A percentile compares a stretch with the other conserved stretches of the same genome.
phyloP scores from a whole-genome alignment of 371 early-diverging fungal species.

The Zychaea mexicana region DNA sequence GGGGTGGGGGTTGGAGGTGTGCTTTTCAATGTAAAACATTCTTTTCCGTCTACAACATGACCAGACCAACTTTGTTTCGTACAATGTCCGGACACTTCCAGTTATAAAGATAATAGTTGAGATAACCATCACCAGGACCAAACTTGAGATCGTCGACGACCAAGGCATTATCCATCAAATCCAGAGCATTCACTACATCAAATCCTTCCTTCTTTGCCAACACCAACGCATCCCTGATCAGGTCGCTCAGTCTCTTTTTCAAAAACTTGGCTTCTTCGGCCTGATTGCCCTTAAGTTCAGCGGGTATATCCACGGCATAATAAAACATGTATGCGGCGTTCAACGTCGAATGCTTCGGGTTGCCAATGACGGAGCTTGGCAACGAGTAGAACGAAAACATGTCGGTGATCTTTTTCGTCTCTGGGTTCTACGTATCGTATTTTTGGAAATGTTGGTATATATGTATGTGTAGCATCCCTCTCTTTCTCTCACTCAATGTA shows the following conservation, averaged over 20 bases:
- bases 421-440: conserved; percentile 42
- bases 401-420: conserved; percentile 71
- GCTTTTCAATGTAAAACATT: not conserved
- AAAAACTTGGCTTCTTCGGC: conserved; percentile 45
- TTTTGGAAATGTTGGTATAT: not conserved
- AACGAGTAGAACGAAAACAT: conserved; percentile 93
- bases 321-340: conserved; percentile 94
- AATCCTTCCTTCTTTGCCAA: conserved; percentile 71
- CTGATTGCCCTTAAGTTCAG: conserved; percentile 33
- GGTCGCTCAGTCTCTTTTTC: conserved; percentile 50
- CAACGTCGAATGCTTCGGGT: conserved; percentile 75
- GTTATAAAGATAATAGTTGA: conserved; percentile 97
- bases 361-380: conserved; percentile 85
- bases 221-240: conserved; percentile 80
- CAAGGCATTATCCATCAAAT: conserved; percentile 80
- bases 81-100: conserved; percentile 78
- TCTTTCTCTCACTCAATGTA: not conserved
- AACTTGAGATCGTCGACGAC: conserved; percentile 87
- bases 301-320: conserved; percentile 73
- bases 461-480: not conserved
- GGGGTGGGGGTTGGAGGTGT: too few species aligned
- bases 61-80: conserved; percentile 78
- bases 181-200: conserved; percentile 94
- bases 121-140: conserved; percentile 89
- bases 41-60: conserved; percentile 72